phyloP scores from a whole-genome alignment of 805 yeast species.

The Candida pini region DNA sequence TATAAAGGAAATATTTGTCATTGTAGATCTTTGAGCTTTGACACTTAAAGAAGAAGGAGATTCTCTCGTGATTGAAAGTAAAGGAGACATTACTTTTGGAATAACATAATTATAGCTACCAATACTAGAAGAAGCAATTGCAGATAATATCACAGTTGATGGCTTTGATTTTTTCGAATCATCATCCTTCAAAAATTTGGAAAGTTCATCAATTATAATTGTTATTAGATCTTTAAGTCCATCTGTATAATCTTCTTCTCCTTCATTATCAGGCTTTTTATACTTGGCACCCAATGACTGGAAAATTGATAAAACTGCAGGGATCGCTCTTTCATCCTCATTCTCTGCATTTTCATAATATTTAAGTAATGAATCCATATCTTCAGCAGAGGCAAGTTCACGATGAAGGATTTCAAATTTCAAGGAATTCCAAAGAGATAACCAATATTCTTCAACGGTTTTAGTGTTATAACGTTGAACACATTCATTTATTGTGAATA shows the following conservation, averaged over 20 bases:
- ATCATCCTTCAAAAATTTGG: constrained; percentile 43
- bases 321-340: constrained; percentile 31
- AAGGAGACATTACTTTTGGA: constrained; percentile 38
- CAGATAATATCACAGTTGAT: constrained; percentile 53
- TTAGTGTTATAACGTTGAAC: constrained; percentile 44
- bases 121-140: constrained; percentile 44
- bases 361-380: constrained; percentile 19
- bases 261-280: constrained; percentile 6
- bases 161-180: constrained; percentile 54
- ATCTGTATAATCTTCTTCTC: no score
- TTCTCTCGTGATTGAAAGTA: constrained; percentile 31
- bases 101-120: constrained; percentile 43
- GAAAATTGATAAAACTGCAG: constrained; percentile 40
- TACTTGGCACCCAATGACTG: constrained; percentile 37
- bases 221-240: constrained; percentile 18
- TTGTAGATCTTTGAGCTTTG: constrained; percentile 51
- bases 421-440: constrained; percentile 77
- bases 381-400: constrained; percentile 36
- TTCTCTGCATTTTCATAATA: constrained; percentile 28
- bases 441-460: constrained; percentile 56
- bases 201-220: constrained; percentile 42
- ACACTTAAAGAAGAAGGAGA: constrained; percentile 32
- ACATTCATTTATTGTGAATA: constrained; percentile 56
- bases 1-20: constrained; percentile 57
- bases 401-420: constrained; percentile 87